Base-by-base conservation (phyloP, 441 rosid species). In the Corymbia calophylla region DNA sequence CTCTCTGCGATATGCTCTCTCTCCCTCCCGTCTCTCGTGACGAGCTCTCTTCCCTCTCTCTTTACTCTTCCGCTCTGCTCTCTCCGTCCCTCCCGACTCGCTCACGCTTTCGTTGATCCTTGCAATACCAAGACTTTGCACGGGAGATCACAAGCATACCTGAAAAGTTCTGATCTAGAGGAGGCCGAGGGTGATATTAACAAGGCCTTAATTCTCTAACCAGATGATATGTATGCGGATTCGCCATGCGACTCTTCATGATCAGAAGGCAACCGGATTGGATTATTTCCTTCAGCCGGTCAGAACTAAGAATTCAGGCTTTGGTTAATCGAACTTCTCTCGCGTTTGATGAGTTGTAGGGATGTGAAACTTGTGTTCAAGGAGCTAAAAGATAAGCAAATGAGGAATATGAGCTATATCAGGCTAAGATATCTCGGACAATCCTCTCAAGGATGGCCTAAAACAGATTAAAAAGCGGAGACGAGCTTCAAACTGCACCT, bases 121-220 rank as follows among this genome's bases (percentile, higher is more conserved):
- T 62, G 80, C 29, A 91, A 93, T 91, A 92, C 89, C 49, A 93
- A 91, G 68, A 92, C 93, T 21, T 91, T 91, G 39, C 88, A 88
- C 89, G 53, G 93, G 89, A 88, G 94, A 88, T 90, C 92, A 49
- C 94, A 89, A 89, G 90, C 94, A 31, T 77, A 88, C 91, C 51
- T 91, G 44, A 89, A 70, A 73, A 88, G 66, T 87, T 89, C 91
- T 27, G 91, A 91, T 53, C 55, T 93, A 47, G 93, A 91, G 21
- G 91, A 81, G 49, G 93, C 92, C 31, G 88, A 91, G 89, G 91
- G 86, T 29, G 92, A 93, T 82, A 88, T 89, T 68, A 88, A 81
- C 60, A 88, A 35, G 87, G 93, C 91, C 19, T 73, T 91, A 48
- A 68, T 85, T 25, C 86, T 87, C 86, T 91, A 89, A 55, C 91